Base-by-base conservation (phyloP, 768 basidiomycete species). In the Myochromella boudieri region DNA sequence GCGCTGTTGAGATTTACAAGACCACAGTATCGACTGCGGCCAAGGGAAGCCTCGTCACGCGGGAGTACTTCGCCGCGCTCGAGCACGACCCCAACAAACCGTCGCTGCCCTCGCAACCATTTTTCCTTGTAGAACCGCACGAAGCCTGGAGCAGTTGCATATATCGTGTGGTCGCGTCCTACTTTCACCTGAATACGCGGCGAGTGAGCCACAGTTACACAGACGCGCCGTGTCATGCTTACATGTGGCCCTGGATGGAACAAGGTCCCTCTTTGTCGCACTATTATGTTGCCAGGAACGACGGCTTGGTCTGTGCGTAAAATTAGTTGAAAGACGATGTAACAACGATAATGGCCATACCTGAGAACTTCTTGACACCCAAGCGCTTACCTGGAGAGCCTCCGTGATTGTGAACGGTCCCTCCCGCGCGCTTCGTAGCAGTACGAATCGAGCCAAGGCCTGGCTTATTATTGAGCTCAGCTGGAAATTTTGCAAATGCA, bases 211-310 rank as follows among this genome's bases (percentile, higher is more conserved):
- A n/a, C 14, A 40, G 2, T 20, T 24, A 18, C 8, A 45, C 36
- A 22, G 45, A 37, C 28, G 29, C 43, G 26, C 37, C 20, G 25
- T 49, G 26, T 15, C 14, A 22, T 24, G 69, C 85, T 46, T 66
- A 94, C 95, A 66, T 97, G 85, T 64, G 93, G 94, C 1, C 95
- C 95, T 4, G 95, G 84, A 62, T 95, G 93, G 70, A 97, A 95
- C 41, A 86, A 74, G 0, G 88, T 87, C 7, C 97, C 97, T 53
- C 97, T 80, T 66, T 99, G 97, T 36, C 97, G 81, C 25, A 98
- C 84, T 61, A 99, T 89, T 57, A 99, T 97, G 71, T 95, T 91
- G 33, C 97, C 97, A 7, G 97, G 91, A 20, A 90, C 78, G 20
- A 97, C 94, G 67, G 78, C 80, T 67, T 97, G 86, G 62, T 97